phyloP scores from a whole-genome alignment of 1,139 yeast species.

The Suhomyces choctaworum region DNA sequence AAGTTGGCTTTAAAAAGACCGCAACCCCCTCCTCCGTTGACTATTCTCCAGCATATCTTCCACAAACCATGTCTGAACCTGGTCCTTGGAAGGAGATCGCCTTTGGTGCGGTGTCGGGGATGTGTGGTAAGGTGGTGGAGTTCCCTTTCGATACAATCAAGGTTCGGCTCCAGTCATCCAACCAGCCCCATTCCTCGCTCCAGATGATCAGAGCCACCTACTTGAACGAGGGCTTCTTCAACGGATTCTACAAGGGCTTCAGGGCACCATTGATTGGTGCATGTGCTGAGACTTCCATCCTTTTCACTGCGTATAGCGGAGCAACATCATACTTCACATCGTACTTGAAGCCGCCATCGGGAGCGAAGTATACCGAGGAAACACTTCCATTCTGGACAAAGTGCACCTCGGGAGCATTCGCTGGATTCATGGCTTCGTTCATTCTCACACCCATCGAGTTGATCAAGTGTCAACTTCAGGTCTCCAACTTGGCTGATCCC shows the following conservation, averaged over 20 bases:
- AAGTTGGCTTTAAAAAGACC: no score
- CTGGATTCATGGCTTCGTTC: conserved; percentile 83
- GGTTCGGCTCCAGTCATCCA: conserved; percentile 78
- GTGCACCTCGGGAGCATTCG: conserved; percentile 69
- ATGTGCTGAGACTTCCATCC: conserved; percentile 76
- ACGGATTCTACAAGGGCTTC: conserved; percentile 59
- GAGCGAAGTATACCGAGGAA: conserved; percentile 10
- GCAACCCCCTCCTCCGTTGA: neutral
- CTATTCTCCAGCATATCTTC: conserved; percentile 1
- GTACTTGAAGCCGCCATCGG: conserved; percentile 2
- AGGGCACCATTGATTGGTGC: conserved; percentile 86
- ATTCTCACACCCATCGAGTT: conserved; percentile 88
- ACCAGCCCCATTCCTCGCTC: conserved; percentile 49
- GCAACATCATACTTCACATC: conserved; percentile 35
- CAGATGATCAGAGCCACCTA: conserved; percentile 65
- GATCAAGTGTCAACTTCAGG: conserved; percentile 86
- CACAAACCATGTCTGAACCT: conserved; percentile 1
- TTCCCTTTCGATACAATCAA: conserved; percentile 93
- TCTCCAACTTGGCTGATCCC: conserved; percentile 47
- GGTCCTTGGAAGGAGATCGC: conserved; percentile 40
- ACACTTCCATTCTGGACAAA: conserved; percentile 40
- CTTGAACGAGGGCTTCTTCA: conserved; percentile 60
- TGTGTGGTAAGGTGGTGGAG: conserved; percentile 80
- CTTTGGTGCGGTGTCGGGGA: conserved; percentile 66
- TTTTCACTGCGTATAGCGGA: conserved; percentile 61